These are phyloP conservation scores for Microdochium nivale DNA, from an alignment of 2,329 filamentous ascomycete genomes.

Conservation along the genomic window DNA sequence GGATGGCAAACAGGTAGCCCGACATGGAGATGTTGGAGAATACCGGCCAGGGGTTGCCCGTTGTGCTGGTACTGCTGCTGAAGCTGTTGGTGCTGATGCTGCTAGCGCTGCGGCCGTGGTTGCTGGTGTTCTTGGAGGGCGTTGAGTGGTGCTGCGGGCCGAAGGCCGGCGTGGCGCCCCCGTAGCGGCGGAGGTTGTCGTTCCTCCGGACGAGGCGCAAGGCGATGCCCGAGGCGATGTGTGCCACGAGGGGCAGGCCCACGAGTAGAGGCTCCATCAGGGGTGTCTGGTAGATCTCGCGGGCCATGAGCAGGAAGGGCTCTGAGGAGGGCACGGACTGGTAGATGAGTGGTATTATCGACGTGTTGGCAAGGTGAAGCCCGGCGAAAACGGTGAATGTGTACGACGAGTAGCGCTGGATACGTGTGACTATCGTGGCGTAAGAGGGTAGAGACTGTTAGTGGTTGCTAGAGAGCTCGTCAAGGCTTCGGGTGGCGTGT, in stretches of 20 bases:
- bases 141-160: conserved; percentile 24
- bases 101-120: conserved; percentile 19
- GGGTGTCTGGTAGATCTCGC: conserved; percentile 84
- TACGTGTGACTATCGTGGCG: conserved; percentile 49
- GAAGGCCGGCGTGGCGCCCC: conserved; percentile 53
- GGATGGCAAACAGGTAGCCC: conserved; percentile 60
- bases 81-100: conserved; percentile 12
- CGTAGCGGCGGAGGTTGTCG: conserved; percentile 67
- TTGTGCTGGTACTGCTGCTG: background rate
- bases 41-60: conserved; percentile 51
- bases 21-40: conserved; percentile 62
- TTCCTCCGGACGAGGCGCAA: conserved; percentile 67
- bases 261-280: conserved; percentile 74
- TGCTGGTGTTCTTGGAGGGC: conserved; percentile 12
- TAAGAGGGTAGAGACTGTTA: conserved; percentile 2
- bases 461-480: background rate
- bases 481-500: conserved; percentile 16
- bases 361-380: conserved; percentile 74
- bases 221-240: conserved; percentile 68
- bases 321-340: conserved; percentile 68
- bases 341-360: conserved; percentile 68
- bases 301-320: conserved; percentile 79
- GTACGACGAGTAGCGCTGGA: conserved; percentile 87
- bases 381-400: conserved; percentile 68
- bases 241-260: conserved; percentile 62